A percentile compares a stretch with the other conserved stretches of the same genome.
Evolutionary conservation across 1,284 basidiomycete genomes (phyloP).

Genomic region (Ceratobasidium sp.): DNA sequence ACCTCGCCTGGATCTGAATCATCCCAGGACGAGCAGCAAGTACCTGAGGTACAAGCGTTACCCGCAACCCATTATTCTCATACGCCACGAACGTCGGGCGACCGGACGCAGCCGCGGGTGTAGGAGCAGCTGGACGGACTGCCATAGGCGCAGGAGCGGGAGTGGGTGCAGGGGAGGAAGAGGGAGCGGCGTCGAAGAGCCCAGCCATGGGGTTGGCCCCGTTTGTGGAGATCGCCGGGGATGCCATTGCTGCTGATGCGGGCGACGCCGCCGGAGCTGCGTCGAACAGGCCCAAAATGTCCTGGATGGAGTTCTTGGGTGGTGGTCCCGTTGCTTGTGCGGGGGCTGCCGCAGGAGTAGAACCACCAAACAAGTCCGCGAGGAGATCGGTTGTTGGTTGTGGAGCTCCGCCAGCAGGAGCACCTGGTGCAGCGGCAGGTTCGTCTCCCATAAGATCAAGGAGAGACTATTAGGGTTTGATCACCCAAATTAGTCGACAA

Average conservation of each 20-base stretch:
- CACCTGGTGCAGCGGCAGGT: constrained; percentile 59
- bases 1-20: constrained; percentile 90
- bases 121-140: constrained; percentile 63
- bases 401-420: constrained; percentile 50
- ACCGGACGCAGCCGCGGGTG: constrained; percentile 58
- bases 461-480: constrained; percentile 59
- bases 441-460: constrained; percentile 86
- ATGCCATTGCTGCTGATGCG: constrained; percentile 55
- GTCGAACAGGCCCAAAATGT: constrained; percentile 93
- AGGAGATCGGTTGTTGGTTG: constrained; percentile 91
- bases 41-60: constrained; percentile 90
- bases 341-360: constrained; percentile 58
- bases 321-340: constrained; percentile 59
- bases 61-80: constrained; percentile 89
- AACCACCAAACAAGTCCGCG: constrained; percentile 90
- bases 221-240: not conserved
- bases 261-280: constrained; percentile 53
- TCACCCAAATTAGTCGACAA: not conserved
- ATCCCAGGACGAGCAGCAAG: constrained; percentile 84
- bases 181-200: constrained; percentile 47
- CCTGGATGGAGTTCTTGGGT: constrained; percentile 77
- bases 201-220: constrained; percentile 44
- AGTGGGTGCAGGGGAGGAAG: constrained; percentile 52
- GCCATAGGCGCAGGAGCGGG: constrained; percentile 58
- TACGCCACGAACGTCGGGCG: constrained; percentile 79